phyloP scores from a whole-genome alignment of 345 rosid species.

The Luvunga scandens region DNA sequence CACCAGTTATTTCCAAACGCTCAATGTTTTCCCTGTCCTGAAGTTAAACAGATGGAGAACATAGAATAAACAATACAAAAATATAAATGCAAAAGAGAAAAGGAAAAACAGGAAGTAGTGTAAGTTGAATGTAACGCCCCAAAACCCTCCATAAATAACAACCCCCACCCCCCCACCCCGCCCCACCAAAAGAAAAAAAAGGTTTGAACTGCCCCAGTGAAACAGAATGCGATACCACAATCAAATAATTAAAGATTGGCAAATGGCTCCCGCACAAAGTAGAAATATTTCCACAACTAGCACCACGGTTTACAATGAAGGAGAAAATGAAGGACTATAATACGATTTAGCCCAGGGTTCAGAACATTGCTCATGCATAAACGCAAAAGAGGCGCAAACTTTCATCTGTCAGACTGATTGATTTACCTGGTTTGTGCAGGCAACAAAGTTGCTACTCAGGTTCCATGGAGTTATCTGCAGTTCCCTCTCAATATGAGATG shows the following conservation, averaged over 20 bases:
- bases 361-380: not conserved
- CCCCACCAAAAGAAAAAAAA: not conserved
- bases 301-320: not conserved
- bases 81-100: not conserved
- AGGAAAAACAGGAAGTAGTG: not conserved
- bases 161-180: not conserved
- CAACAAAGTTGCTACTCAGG: slow-evolving; percentile 90
- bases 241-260: not conserved
- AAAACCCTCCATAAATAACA: not conserved
- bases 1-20: slow-evolving; percentile 98
- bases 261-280: not conserved
- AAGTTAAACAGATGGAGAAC: not conserved
- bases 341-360: not conserved
- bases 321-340: not conserved
- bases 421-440: slow-evolving; percentile 86
- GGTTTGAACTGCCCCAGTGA: not conserved
- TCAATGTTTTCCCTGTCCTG: slow-evolving; percentile 97
- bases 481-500: slow-evolving; percentile 95
- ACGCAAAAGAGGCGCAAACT: not conserved
- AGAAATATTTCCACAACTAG: not conserved
- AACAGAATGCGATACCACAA: not conserved
- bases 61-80: not conserved
- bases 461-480: slow-evolving; percentile 96
- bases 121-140: not conserved
- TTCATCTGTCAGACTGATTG: slow-evolving; percentile 6